phyloP scores from a whole-genome alignment of 371 early-diverging fungal species.

The Parasitella parasitica region DNA sequence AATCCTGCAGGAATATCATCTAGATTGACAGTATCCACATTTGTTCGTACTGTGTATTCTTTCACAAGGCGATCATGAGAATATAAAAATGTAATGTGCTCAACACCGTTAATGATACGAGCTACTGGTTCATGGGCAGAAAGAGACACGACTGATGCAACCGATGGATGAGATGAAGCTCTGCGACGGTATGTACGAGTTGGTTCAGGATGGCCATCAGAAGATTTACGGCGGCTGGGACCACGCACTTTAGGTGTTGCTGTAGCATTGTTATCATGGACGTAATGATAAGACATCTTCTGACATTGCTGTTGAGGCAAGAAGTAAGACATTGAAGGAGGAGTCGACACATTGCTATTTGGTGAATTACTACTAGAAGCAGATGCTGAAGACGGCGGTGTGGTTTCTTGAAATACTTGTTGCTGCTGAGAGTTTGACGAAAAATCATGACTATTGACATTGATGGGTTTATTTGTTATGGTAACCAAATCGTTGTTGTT shows the following conservation, averaged over 20 bases:
- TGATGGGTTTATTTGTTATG: neutral
- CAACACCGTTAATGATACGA: conserved; percentile 51
- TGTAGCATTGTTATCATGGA: neutral
- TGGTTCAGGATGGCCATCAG: neutral
- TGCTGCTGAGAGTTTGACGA: neutral
- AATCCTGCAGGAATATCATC: conserved; percentile 67
- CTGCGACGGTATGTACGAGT: conserved; percentile 29
- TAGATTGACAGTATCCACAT: conserved; percentile 66
- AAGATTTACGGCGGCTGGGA: conserved; percentile 18
- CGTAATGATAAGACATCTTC: neutral
- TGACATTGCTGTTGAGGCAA: neutral
- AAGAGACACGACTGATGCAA: conserved; percentile 50
- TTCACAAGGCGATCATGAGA: conserved; percentile 63
- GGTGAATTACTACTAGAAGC: conserved; percentile 13
- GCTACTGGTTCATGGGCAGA: conserved; percentile 54
- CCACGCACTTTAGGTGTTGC: conserved; percentile 1
- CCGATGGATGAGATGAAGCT: conserved; percentile 43
- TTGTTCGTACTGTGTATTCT: conserved; percentile 77
- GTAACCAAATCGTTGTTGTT: neutral
- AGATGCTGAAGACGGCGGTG: conserved; percentile 12
- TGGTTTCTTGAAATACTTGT: neutral
- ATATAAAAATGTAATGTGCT: conserved; percentile 67
- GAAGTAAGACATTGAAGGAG: neutral
- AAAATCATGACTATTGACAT: neutral
- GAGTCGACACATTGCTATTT: conserved; percentile 7